Base-by-base conservation (phyloP, 2,329 filamentous ascomycete species). In the Penicillium hordei region DNA sequence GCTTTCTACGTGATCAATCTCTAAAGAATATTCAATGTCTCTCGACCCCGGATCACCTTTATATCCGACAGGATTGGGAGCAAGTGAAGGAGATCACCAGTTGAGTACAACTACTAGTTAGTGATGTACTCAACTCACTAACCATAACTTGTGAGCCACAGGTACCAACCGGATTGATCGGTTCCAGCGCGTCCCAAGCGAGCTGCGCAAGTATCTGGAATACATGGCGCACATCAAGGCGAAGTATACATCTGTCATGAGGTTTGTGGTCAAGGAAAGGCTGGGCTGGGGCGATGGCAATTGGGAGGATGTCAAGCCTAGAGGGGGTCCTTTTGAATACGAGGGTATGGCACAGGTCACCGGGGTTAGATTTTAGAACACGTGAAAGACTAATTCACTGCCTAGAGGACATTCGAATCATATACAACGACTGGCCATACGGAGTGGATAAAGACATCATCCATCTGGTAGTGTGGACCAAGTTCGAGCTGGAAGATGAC, bases 341-440 rank as follows among this genome's bases (percentile, higher is more conserved):
- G 65, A 71, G 40, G 75, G 75, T 78, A 61, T 64, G 50, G 57
- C 60, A 31, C 52, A 39, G 58, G 59, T 61, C 44, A 52, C 67
- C 5, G 29, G 39, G 39, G 15, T 48, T 23, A 13, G 43, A 4
- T 43, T 36, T 9, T 33, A 9, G 25, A 40, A 17, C 44, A 42
- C 19, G 29, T 29, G 21, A 8, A 46, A 42, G 17, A 52, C 54
- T 57, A 38, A 53, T 23, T 7, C 12, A 5, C 10, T 10, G 13
- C 36, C 42, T 60, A 81, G 81, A 77, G 46, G 89, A 94, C 68
- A 77, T 88, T 67, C 91, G 86, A 73, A 87, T 96, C 48, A 74
- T 96, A 40, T 85, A 84, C 76, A 97, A 97, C 70, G 93, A 97
- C 80, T 97, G 92, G 90, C 93, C 93, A 0, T 97, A 97, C 69